Evolutionary conservation across 108 stramenopile genomes (phyloP), one percentile per base, ranked within the genome.

Genomic region (Asterionellopsis glacialis): DNA sequence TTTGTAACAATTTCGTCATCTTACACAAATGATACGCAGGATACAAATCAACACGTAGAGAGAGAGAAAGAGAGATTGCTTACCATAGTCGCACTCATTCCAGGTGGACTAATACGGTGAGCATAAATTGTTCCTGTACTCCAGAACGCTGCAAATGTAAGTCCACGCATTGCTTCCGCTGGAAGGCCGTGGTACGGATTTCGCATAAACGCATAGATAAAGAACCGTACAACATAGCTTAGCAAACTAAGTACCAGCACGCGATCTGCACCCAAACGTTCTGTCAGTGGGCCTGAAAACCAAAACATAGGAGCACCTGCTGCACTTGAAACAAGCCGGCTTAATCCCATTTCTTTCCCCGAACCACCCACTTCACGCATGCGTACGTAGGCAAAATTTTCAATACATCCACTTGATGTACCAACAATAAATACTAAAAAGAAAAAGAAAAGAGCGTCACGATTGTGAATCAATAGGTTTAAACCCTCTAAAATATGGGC

Each of bases 371-470:
- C 91, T 65, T 97, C 91, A 39, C 90, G 62, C 15, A 97, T 81
- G 0, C 95, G 88, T 22, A 95, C 91, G 64, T 97, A 97, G 4
- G 96, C 96, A 80, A 97, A 97, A 75, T 97, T 97, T 69, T 97
- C 96, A 72, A 97, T 93, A 43, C 90, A 79, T 2, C 96, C 96
- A 56, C 89, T 91, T 18, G 85, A 85, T 26, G 87, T 74, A 28
- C 95, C 95, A 18, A 95, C 89, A 11, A 91, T 82, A 38, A 91
- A 80, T 11, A 95, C 88, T 14, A 95, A 68, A 49, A 85, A 87
- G 73, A 94, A 95, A 65, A 95, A 95, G 13, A 95, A 74, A 19
- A 94, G 26, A 1, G 92, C 94, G 63, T 96, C 94, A n/a, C 82
- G 70, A 68, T 93, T 90, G 21, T 79, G 73, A 50, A 74, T 64